phyloP scores from a whole-genome alignment of 2,329 filamentous ascomycete species.

The Myriosclerotinia duriaeana region DNA sequence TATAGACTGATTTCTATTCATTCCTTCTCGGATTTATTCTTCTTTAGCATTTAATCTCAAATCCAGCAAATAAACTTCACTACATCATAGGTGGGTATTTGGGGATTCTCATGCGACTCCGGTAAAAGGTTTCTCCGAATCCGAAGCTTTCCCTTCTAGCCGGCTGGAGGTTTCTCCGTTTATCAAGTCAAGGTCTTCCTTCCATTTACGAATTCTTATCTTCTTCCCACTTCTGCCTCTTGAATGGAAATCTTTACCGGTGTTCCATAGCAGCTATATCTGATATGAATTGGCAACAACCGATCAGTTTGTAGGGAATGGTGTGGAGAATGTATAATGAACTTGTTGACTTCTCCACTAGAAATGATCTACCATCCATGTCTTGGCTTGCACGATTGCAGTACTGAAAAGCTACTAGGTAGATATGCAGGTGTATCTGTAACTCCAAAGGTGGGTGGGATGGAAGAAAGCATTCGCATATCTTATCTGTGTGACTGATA shows the following conservation, averaged over 20 bases:
- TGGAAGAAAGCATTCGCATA: not conserved
- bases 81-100: not conserved
- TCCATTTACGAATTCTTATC: slow-evolving; percentile 8
- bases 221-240: slow-evolving; percentile 4
- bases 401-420: not conserved
- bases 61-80: not conserved
- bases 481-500: slow-evolving; percentile 3
- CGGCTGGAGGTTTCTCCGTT: not conserved
- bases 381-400: slow-evolving; percentile 2
- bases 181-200: not conserved
- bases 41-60: not conserved
- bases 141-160: not conserved
- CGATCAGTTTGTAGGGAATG: slow-evolving; percentile 1
- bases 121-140: not conserved
- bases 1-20: not conserved
- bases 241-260: not conserved
- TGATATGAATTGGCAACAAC: not conserved
- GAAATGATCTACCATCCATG: not conserved
- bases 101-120: not conserved
- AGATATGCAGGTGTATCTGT: slow-evolving; percentile 7
- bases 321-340: not conserved
- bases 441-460: slow-evolving; percentile 3
- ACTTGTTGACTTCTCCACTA: not conserved
- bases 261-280: not conserved
- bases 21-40: not conserved